Percentiles rank a stretch among this genome's conserved stretches.
These are phyloP conservation scores for Alternaria dauci DNA, from an alignment of 2,329 filamentous ascomycete species.

Conservation along the genomic window DNA sequence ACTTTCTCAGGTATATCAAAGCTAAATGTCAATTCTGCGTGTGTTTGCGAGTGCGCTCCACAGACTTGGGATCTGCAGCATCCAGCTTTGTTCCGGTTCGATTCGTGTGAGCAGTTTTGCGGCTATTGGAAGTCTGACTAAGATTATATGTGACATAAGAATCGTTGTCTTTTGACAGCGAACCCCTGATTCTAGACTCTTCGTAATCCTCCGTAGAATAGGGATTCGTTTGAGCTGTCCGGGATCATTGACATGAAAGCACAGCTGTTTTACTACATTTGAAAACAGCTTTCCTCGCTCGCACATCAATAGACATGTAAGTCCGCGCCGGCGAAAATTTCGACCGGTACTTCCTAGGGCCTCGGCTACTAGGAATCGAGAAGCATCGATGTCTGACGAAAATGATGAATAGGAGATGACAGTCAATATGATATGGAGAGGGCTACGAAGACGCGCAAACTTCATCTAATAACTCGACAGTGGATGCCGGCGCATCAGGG, in stretches of 20 bases:
- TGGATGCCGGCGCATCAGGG: not conserved
- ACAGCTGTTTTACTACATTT: fast-evolving
- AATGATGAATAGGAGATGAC: not conserved
- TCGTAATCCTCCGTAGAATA: not conserved
- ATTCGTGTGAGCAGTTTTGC: not conserved
- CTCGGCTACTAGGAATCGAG: not conserved
- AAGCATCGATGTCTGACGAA: not conserved
- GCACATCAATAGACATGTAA: not conserved
- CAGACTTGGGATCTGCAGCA: not conserved
- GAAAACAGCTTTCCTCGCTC: not conserved
- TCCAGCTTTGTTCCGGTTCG: not conserved
- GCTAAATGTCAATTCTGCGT: not conserved
- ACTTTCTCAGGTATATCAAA: not conserved
- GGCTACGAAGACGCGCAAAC: not conserved
- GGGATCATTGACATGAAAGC: not conserved
- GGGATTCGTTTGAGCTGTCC: not conserved
- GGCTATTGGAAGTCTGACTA: too few species aligned
- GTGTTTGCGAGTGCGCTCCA: not conserved
- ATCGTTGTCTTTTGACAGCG: too few species aligned
- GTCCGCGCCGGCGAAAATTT: not conserved
- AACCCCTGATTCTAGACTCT: not conserved
- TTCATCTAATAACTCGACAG: not conserved
- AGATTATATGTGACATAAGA: not conserved
- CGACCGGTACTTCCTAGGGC: not conserved
- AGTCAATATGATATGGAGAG: not conserved